Evolutionary conservation across 208 protist genomes (phyloP).

Genomic region (Borovskyia barvae): DNA sequence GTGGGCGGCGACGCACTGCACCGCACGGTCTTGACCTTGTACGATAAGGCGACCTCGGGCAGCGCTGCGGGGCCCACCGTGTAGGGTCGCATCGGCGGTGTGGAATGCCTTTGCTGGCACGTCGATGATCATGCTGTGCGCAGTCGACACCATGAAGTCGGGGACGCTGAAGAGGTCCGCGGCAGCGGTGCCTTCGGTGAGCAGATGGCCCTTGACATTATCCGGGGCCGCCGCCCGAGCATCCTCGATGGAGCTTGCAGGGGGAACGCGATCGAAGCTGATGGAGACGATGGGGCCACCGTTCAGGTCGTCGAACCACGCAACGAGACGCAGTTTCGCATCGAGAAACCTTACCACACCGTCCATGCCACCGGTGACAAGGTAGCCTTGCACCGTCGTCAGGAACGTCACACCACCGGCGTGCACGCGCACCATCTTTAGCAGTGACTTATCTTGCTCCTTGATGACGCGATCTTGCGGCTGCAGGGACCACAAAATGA

Average conservation of each 20-base stretch:
- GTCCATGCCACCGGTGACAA: conserved; percentile 94
- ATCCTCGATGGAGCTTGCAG: conserved; percentile 22
- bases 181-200: conserved; percentile 41
- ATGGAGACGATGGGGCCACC: conserved; percentile 91
- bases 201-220: conserved; percentile 37
- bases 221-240: conserved; percentile 24
- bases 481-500: conserved; percentile 89
- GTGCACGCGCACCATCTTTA: conserved; percentile 93
- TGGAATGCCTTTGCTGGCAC: conserved; percentile 80
- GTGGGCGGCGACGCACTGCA: conserved; percentile 84
- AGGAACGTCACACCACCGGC: conserved; percentile 79
- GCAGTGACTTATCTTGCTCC: conserved; percentile 85
- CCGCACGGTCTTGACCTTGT: conserved; percentile 84
- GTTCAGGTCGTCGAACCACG: conserved; percentile 96
- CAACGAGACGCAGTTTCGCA: conserved; percentile 89
- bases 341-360: conserved; percentile 95
- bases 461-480: conserved; percentile 76
- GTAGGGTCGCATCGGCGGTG: conserved; percentile 29
- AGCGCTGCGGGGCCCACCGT: conserved; percentile 25
- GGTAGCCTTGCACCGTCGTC: conserved; percentile 65
- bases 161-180: conserved; percentile 65
- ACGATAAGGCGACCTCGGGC: conserved; percentile 83
- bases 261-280: conserved; percentile 75
- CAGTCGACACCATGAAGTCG: conserved; percentile 93
- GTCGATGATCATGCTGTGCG: conserved; percentile 89